phyloP scores from a whole-genome alignment of 139 green algal genomes.

The Micractinium sp. region DNA sequence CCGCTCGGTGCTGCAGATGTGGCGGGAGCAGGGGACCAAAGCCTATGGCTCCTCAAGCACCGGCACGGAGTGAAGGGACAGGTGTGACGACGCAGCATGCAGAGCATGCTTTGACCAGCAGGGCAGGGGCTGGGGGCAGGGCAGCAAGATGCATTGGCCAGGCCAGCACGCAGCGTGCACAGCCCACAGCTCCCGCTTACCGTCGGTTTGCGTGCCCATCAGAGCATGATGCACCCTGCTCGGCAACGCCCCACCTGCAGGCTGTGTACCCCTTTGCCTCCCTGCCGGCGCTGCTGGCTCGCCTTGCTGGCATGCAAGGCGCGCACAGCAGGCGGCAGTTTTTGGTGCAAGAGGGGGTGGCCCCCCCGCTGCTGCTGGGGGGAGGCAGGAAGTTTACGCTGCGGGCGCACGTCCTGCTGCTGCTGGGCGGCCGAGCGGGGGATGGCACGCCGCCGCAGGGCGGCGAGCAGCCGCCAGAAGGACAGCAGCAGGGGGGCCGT shows the following conservation, averaged over 20 bases:
- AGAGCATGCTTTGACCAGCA: too few relatives aligned
- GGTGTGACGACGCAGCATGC: not conserved
- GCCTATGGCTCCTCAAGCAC: not conserved
- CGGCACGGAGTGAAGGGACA: not conserved
- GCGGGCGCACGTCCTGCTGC: not conserved
- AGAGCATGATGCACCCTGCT: not conserved
- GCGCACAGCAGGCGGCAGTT: not conserved
- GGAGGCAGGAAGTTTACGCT: not conserved
- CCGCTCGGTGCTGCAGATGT: not conserved
- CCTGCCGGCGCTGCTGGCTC: not conserved
- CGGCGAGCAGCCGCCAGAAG: not conserved
- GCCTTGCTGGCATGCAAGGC: not conserved
- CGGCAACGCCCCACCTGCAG: not conserved
- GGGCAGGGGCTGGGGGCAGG: too few relatives aligned
- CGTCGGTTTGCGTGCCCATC: not conserved
- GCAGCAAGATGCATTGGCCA: too few relatives aligned
- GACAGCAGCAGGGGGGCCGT: not conserved
- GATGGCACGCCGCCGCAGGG: too few relatives aligned
- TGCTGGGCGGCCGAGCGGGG: not conserved
- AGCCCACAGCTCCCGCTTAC: not conserved
- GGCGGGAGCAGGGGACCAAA: not conserved
- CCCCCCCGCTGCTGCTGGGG: not conserved
- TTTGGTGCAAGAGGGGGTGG: not conserved
- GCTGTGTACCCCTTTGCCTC: not conserved
- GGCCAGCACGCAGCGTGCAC: too few relatives aligned